Evolutionary conservation across 768 basidiomycete genomes (phyloP).

Genomic region (Tephrocybe rancida): DNA sequence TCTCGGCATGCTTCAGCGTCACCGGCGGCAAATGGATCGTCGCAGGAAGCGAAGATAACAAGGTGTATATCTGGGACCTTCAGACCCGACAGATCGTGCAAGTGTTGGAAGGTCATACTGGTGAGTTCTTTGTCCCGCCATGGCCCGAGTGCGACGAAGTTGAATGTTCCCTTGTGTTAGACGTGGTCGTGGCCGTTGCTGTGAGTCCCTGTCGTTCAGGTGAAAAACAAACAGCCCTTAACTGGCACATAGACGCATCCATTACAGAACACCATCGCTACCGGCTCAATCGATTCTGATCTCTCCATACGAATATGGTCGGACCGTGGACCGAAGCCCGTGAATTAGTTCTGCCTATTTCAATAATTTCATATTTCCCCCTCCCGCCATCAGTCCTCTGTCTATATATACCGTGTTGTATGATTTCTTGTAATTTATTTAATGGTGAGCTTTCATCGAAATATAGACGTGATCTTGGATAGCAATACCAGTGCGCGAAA

Average conservation of each 20-base stretch:
- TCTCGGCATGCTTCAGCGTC: constrained; percentile 82
- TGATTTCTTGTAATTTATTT: constrained; percentile 5
- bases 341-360: background rate
- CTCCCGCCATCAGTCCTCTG: background rate
- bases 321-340: constrained; percentile 44
- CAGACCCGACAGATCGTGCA: constrained; percentile 88
- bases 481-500: constrained; percentile 7
- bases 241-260: constrained; percentile 70
- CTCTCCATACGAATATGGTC: constrained; percentile 83
- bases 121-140: constrained; percentile 34
- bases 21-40: constrained; percentile 91
- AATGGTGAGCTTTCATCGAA: background rate
- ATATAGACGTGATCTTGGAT: background rate
- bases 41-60: constrained; percentile 89
- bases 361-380: background rate
- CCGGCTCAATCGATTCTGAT: constrained; percentile 85
- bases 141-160: background rate
- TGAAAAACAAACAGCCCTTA: constrained; percentile 11
- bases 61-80: constrained; percentile 89
- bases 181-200: constrained; percentile 82
- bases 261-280: constrained; percentile 83
- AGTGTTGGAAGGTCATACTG: constrained; percentile 73
- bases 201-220: constrained; percentile 37
- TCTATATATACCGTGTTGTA: background rate
- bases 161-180: constrained; percentile 28